Evolutionary conservation across 169 alveolate genomes (phyloP), one percentile per base, ranked within the genome.

Genomic region (Plasmodium cynomolgi): DNA sequence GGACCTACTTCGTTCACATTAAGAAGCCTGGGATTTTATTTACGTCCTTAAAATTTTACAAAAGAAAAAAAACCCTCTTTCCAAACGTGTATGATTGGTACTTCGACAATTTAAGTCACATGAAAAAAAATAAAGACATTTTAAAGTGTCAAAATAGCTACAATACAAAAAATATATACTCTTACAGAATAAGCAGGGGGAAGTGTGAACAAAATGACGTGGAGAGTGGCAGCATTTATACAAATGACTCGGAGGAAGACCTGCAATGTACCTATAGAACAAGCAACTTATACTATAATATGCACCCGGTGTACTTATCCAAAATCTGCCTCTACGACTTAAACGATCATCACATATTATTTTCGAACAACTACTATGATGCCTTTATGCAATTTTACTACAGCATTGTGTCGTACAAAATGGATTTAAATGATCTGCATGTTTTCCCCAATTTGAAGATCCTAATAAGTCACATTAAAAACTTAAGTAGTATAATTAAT

Each of bases 31-130:
- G 95, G 26, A 81, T 91, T 72, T 44, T 91, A 26, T 91, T 91
- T 83, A 91, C 92, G 29, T 83, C 95, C 41, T 82, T 91, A 91
- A 91, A 91, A 81, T 91, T 72, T 62, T 91, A 91, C 77, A 91
- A 91, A 83, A 91, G 26, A 73, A 91, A 91, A 82, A 91, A 91
- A 82, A 54, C 84, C 29, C 31, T 62, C 50, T 91, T 81, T 29
- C 95, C 95, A 31, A 73, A 83, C 34, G 75, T 91, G 74, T 91
- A 91, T 81, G 91, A 91, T 34, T 91, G 95, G 95, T 91, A 91
- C 84, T 91, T 91, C 56, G 95, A 83, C 39, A 91, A 58, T 82
- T 91, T 91, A 91, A 81, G 84, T 41, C 50, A 71, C 58, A 50
- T 82, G 15, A 72, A 72, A 50, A 47, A 81, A 91, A 91, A 91